Evolutionary conservation across 2,329 filamentous ascomycete genomes (phyloP), one percentile per base, ranked within the genome.

Genomic region (Sarocladium kiliense): DNA sequence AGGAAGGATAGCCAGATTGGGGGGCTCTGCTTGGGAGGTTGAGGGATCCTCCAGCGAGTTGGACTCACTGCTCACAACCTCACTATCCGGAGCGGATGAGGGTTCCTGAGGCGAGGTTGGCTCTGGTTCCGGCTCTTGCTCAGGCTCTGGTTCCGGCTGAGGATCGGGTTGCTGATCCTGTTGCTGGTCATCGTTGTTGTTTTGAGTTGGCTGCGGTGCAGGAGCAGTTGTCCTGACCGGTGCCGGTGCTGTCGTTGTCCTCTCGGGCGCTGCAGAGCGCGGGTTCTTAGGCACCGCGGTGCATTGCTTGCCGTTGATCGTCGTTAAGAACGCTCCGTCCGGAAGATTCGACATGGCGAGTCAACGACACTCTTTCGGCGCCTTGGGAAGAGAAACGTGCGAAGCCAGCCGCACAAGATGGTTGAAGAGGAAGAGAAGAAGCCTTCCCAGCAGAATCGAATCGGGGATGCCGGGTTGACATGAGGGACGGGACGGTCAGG

Each of bases 291-390:
- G 78, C 59, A 81, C 70, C 58, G 76, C 78, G 62, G 80, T 82
- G 70, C 80, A 82, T 66, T 74, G 73, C 65, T 73, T 76, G 53
- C 77, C 77, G 56, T 73, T 66, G 55, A 81, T 70, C 50, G 67
- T 75, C 55, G 78, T 81, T 56, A 78, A 72, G 58, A 77, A 75
- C 57, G 74, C 74, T 64, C 77, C 74, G 63, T 67, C 65, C 59
- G 71, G 72, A 65, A 78, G 72, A 64, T 66, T 71, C 55, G 70
- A 65, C 63, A 66, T 66, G 54, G 56, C 61, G 55, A 59, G 47
- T 42, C 57, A 50, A 56, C 58, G 60, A 60, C 61, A 55, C 59
- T 64, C 64, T 75, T 75, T 34, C 26, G 30, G 19, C n/a, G 47
- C 47, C 47, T 21, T 51, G 26, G 3, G 18, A 34, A 12, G 18